Base-by-base conservation (phyloP, 2,329 filamentous ascomycete genomes). In the Lizonia empirigonia region DNA sequence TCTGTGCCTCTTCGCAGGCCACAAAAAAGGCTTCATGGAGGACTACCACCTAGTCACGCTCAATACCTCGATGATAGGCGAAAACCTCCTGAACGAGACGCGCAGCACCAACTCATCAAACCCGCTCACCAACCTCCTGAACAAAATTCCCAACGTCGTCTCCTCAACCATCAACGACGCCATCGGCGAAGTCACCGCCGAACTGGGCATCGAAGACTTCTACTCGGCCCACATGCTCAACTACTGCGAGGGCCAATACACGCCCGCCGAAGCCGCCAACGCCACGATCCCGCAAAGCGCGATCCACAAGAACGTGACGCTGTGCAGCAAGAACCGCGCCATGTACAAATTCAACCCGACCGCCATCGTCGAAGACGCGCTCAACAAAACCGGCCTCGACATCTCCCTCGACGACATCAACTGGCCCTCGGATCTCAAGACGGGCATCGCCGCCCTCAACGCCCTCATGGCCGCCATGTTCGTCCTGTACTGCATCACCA, bases 191-290 rank as follows among this genome's bases (percentile, higher is more conserved):
- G 65, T 82, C 20, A 77, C 79, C 16, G 67, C 76, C 36, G 68
- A 75, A 15, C 70, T 85, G 13, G 80, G 82, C 29, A 74, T 86
- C 27, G 76, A 82, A 32, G 80, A 86, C 68, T 87, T 82, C 70
- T 87, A 87, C 73, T 80, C 78, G 16, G 76, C 81, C 13, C 83
- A 87, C 66, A 63, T 86, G 47, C 79, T 86, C 71, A 77, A 82
- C 67, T 83, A 82, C 72, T 87, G 85, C 72, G 76, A 73, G 52
- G 78, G 78, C 46, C 73, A 73, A 59, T 80, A 78, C 69, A 71
- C 68, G 2, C 77, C 78, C 13, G 44, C 53, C 38, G 63, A 76
- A n/a, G 55, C 75, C 5, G 59, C 76, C 12, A 80, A 80, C 59
- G 70, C 71, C 1, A 78, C 76, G 2, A 54, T 78, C 38, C 71